Evolutionary conservation across 805 yeast species (phyloP).

Genomic region (Diddensiella transvaalensis): DNA sequence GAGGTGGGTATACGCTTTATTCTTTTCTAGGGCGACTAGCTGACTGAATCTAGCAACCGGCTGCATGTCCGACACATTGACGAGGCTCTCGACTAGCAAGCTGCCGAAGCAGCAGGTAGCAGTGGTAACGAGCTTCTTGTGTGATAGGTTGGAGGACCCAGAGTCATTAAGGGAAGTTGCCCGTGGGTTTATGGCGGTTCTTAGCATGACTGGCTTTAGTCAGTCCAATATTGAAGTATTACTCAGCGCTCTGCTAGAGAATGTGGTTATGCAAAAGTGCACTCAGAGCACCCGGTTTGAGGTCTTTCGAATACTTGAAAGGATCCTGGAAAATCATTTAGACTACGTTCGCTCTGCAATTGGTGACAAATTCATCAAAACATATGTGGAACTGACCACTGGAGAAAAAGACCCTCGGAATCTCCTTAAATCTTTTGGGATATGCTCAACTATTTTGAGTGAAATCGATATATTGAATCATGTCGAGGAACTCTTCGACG

Average conservation of each 20-base stretch:
- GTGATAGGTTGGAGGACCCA: conserved; percentile 65
- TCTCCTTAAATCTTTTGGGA: conserved; percentile 61
- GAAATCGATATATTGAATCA: conserved; percentile 39
- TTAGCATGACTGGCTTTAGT: conserved; percentile 48
- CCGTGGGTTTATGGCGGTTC: conserved; percentile 50
- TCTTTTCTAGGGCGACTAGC: no score
- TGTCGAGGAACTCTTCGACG: conserved; percentile 74
- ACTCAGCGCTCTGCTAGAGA: conserved; percentile 33
- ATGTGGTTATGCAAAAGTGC: conserved; percentile 31
- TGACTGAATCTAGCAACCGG: conserved; percentile 39
- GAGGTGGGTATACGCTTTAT: conserved; percentile 25
- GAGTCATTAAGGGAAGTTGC: conserved; percentile 50
- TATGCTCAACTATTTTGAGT: conserved; percentile 48
- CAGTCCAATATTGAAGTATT: conserved; percentile 30
- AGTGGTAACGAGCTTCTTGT: conserved; percentile 47
- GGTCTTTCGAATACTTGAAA: conserved; percentile 49
- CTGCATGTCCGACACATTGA: conserved; percentile 42
- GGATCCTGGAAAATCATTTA: conserved; percentile 12
- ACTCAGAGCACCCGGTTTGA: conserved; percentile 44
- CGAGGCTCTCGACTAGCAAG: conserved; percentile 28
- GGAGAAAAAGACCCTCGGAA: conserved; percentile 97
- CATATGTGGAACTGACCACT: conserved; percentile 64
- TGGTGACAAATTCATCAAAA: conserved; percentile 45
- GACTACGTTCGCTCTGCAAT: conserved; percentile 11
- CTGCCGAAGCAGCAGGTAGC: conserved; percentile 36